Conservation (phyloP, 305 asterid species). For the Coffea humblotiana region DNA sequence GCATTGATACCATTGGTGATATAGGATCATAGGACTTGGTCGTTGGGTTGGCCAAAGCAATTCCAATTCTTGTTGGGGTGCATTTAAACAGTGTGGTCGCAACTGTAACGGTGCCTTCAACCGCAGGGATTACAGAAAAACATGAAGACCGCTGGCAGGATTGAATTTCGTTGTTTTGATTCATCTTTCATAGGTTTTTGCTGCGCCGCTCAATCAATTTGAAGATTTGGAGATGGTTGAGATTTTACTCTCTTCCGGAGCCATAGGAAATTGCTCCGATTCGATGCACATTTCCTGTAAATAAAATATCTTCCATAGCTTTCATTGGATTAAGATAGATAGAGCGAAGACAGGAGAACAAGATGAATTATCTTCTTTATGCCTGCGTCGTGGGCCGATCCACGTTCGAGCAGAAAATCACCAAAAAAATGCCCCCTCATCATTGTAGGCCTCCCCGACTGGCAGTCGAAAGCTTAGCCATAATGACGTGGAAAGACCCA, state of each 20-base stretch:
- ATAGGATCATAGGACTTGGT: no score
- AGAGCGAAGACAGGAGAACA: not conserved
- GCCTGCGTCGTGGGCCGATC: not conserved
- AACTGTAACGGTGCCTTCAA: not conserved
- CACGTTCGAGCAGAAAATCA: not conserved
- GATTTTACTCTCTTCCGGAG: no score
- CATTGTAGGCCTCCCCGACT: not conserved
- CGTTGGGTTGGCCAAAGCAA: no score
- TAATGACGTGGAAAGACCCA: constrained; percentile 3
- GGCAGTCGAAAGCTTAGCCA: not conserved
- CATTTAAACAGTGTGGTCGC: not conserved
- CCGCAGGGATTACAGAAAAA: not conserved
- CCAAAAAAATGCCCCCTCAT: not conserved
- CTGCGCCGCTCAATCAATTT: no score
- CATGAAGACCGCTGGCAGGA: no score
- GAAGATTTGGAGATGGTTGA: no score
- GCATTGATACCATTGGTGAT: no score
- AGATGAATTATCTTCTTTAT: not conserved
- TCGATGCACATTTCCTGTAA: not conserved
- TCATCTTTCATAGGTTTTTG: no score
- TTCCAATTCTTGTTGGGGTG: no score
- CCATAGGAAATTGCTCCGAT: not conserved
- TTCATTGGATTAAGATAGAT: not conserved
- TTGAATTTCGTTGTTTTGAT: no score
- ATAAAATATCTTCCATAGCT: not conserved